A percentile compares a stretch with the other conserved stretches of the same genome.
These are phyloP conservation scores for Trichoderma atrobrunneum DNA, from an alignment of 2,329 filamentous ascomycete genomes.

Conservation along the genomic window DNA sequence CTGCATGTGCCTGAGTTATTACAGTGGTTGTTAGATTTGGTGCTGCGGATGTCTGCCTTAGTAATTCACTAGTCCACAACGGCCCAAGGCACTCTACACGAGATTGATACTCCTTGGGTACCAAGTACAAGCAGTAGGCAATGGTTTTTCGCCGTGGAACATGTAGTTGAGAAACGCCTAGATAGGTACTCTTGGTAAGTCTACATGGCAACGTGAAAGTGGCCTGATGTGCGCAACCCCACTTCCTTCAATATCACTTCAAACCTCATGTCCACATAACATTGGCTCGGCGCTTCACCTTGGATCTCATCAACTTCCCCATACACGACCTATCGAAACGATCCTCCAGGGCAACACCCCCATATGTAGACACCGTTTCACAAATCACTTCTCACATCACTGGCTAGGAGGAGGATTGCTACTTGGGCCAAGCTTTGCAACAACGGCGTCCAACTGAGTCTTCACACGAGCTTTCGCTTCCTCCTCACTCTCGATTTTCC, in stretches of 20 bases:
- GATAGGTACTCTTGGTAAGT: neutral
- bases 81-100: neutral
- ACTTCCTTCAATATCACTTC: neutral
- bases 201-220: neutral
- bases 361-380: neutral
- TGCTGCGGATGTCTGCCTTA: neutral
- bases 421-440: neutral
- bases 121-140: neutral
- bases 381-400: neutral
- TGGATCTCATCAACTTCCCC: neutral
- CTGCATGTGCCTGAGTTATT: too few relatives aligned
- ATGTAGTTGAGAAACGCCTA: neutral
- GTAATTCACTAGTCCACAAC: too few relatives aligned
- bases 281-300: neutral
- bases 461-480: neutral
- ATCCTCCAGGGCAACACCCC: fast-evolving
- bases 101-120: neutral
- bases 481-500: neutral
- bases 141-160: neutral
- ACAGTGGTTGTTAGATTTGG: neutral
- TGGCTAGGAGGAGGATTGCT: neutral
- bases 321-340: neutral
- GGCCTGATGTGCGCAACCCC: neutral
- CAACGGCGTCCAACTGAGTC: neutral
- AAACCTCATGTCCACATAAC: neutral